These are phyloP conservation scores for Globisporangium heterothallicum DNA, from an alignment of 352 stramenopile species.

Conservation along the genomic window DNA sequence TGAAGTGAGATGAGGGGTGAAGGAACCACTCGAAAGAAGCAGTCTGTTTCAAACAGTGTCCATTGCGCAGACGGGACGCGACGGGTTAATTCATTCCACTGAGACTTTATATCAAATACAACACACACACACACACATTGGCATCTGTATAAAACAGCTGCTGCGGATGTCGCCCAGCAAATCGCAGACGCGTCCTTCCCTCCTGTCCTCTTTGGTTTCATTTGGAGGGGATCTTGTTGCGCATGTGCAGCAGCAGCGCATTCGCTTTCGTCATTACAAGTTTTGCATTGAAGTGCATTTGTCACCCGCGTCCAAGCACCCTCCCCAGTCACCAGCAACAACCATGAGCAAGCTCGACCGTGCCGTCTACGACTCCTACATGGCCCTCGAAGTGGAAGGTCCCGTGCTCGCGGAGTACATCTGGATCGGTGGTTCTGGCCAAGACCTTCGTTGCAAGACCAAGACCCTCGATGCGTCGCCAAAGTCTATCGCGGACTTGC, in stretches of 20 bases:
- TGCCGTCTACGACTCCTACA: conserved; percentile 78
- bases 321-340: not conserved
- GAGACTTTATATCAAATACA: not conserved
- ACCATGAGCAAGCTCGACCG: conserved; percentile 82
- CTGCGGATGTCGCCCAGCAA: not conserved
- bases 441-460: conserved; percentile 93
- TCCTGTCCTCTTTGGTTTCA: not conserved
- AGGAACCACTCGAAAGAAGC: not conserved
- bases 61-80: not conserved
- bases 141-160: not conserved
- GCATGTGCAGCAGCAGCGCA: not conserved
- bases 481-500: conserved; percentile 74
- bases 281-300: conserved; percentile 23
- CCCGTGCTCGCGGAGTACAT: conserved; percentile 91
- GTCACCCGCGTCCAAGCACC: conserved; percentile 1
- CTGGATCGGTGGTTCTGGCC: conserved; percentile 92
- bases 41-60: not conserved
- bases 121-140: not conserved
- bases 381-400: conserved; percentile 48
- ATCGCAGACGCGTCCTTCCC: not conserved
- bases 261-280: conserved; percentile 68
- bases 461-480: conserved; percentile 83
- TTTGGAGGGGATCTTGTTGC: not conserved
- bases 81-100: not conserved
- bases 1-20: not conserved